Evolutionary conservation across 2,329 filamentous ascomycete genomes (phyloP).

Genomic region (Xylariales sp.): DNA sequence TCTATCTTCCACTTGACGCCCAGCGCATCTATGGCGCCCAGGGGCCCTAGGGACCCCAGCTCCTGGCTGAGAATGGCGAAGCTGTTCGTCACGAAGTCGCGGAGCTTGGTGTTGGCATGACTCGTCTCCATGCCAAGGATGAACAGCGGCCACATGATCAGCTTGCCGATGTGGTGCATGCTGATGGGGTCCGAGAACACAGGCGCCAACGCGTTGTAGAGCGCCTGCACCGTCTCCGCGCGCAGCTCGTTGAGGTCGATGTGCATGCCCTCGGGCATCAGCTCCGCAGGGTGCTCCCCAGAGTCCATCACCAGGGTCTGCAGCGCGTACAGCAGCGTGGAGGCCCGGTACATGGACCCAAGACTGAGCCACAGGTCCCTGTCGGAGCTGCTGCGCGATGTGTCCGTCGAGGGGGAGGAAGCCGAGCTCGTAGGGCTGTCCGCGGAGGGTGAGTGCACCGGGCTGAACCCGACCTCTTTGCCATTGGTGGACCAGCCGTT

Average conservation of each 20-base stretch:
- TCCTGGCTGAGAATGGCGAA: slow-evolving; percentile 6
- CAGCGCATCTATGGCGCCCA: slow-evolving; percentile 6
- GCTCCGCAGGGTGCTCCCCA: not conserved
- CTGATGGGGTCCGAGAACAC: slow-evolving; percentile 6
- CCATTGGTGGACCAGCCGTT: slow-evolving; percentile 8
- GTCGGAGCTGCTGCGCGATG: not conserved
- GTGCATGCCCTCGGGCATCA: not conserved
- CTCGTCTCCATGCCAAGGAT: slow-evolving; percentile 8
- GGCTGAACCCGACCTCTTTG: slow-evolving; percentile 7
- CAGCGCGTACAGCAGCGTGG: slow-evolving; percentile 6
- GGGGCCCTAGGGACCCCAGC: slow-evolving; percentile 5
- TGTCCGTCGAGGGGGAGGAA: slow-evolving; percentile 2
- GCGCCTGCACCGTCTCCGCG: not conserved
- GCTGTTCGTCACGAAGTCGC: slow-evolving; percentile 3
- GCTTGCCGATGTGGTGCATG: slow-evolving; percentile 9
- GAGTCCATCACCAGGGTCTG: slow-evolving; percentile 8
- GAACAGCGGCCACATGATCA: slow-evolving; percentile 10
- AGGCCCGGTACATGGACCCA: slow-evolving; percentile 6
- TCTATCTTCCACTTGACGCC: slow-evolving; percentile 7
- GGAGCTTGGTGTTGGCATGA: not conserved
- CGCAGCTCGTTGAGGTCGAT: slow-evolving; percentile 1
- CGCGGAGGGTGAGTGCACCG: not conserved
- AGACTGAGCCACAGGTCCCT: slow-evolving; percentile 6
- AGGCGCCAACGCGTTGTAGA: slow-evolving; percentile 1
- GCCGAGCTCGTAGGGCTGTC: not conserved